Evolutionary conservation across 208 protist genomes (phyloP).

Genomic region (Trypanosoma rangeli): DNA sequence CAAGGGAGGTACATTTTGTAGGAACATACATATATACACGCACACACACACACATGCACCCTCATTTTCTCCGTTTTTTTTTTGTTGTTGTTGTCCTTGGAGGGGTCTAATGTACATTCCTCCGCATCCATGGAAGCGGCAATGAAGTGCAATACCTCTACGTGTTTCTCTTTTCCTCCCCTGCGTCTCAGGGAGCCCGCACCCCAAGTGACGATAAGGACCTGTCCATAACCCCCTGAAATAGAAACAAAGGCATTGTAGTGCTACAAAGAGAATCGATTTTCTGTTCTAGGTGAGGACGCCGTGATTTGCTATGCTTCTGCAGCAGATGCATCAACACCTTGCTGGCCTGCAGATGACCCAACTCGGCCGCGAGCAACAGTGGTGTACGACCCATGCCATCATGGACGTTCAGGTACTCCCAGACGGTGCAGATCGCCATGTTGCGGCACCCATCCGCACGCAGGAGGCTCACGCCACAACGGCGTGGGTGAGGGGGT

Average conservation of each 20-base stretch:
- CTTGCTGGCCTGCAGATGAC: slow-evolving; percentile 12
- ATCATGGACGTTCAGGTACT: slow-evolving; percentile 28
- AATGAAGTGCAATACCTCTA: background rate
- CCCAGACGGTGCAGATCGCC: slow-evolving; percentile 9
- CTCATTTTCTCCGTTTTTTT: background rate
- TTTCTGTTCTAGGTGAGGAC: background rate
- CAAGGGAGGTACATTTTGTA: background rate
- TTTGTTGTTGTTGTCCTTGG: background rate
- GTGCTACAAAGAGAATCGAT: too few relatives aligned
- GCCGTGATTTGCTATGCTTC: background rate
- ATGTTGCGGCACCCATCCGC: background rate
- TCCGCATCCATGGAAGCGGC: background rate
- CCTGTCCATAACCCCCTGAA: too few relatives aligned
- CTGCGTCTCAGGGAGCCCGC: too few relatives aligned
- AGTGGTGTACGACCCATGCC: slow-evolving; percentile 30
- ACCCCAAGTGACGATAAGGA: too few relatives aligned
- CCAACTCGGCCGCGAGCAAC: slow-evolving; percentile 32
- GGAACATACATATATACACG: background rate
- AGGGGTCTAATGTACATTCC: slow-evolving; percentile 1
- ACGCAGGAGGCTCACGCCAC: background rate
- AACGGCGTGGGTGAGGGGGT: background rate
- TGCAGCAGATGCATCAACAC: slow-evolving; percentile 11
- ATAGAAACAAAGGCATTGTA: too few relatives aligned
- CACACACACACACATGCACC: slow-evolving; percentile 1
- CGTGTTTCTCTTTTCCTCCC: too few relatives aligned